Conservation (phyloP, 2,329 filamentous ascomycete species). For the Pseudopithomyces chartarum region DNA sequence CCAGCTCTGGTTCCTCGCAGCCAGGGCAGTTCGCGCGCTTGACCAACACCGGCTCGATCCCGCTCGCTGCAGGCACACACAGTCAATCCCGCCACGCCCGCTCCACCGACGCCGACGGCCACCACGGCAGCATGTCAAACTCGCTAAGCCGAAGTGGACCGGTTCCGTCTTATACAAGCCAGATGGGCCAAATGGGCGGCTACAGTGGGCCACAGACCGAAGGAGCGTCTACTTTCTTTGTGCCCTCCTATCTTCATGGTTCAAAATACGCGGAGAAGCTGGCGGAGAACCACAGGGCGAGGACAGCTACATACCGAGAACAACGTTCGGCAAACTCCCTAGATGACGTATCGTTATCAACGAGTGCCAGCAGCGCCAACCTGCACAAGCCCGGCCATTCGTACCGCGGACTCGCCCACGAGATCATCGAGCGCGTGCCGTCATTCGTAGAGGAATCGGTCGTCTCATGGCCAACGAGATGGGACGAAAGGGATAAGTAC, state of each 20-base stretch:
- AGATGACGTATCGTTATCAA: slow-evolving; percentile 55
- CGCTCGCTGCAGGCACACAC: slow-evolving; percentile 15
- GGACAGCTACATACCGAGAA: slow-evolving; percentile 55
- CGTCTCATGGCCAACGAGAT: slow-evolving; percentile 77
- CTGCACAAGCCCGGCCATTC: slow-evolving; percentile 66
- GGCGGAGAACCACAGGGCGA: slow-evolving; percentile 70
- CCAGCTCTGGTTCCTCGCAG: slow-evolving; percentile 39
- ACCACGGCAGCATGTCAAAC: slow-evolving; percentile 49
- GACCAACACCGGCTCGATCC: slow-evolving; percentile 52
- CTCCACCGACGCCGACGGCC: slow-evolving; percentile 56
- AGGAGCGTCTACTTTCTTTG: slow-evolving; percentile 65
- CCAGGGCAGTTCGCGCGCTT: slow-evolving; percentile 60
- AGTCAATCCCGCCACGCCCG: slow-evolving; percentile 41
- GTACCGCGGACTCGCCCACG: slow-evolving; percentile 80
- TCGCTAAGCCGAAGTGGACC: slow-evolving; percentile 51
- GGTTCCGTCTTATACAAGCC: slow-evolving; percentile 55
- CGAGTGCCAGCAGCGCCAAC: slow-evolving; percentile 62
- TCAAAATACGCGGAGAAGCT: slow-evolving; percentile 80
- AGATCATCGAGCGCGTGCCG: slow-evolving; percentile 78
- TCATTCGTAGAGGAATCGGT: slow-evolving; percentile 63
- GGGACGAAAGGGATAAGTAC: slow-evolving; percentile 81
- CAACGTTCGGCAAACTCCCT: slow-evolving; percentile 50
- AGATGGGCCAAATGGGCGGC: slow-evolving; percentile 47
- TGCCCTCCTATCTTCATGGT: slow-evolving; percentile 79
- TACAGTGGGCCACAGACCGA: slow-evolving; percentile 29